Evolutionary conservation across 177 flowering plant genomes (phyloP).

Genomic region (Vitis hybrid): DNA sequence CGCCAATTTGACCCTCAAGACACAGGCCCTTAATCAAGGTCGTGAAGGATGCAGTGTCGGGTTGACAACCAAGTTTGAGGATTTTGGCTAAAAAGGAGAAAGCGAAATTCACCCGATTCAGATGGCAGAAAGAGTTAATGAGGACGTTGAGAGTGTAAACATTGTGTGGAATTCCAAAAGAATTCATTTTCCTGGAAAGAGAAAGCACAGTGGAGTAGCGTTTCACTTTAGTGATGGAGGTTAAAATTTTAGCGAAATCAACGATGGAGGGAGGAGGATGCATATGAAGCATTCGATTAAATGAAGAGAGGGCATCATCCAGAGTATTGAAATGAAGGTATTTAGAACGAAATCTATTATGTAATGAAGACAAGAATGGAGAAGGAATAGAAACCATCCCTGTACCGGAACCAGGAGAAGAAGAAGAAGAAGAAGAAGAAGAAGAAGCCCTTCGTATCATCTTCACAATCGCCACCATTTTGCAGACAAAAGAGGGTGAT

Average conservation of each 20-base stretch:
- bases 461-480: no score
- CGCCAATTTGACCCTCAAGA: background rate
- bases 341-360: background rate
- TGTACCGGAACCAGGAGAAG: no score
- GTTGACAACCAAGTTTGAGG: constrained; percentile 5
- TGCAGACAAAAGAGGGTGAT: no score
- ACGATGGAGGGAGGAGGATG: background rate
- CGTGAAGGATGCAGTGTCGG: background rate
- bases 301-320: constrained; percentile 2
- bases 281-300: background rate
- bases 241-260: background rate
- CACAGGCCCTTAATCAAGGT: constrained; percentile 2
- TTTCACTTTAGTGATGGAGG: constrained; percentile 1
- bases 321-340: background rate
- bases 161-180: background rate
- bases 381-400: no score
- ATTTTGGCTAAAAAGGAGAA: constrained; percentile 8
- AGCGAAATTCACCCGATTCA: constrained; percentile 2
- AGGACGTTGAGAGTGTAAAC: background rate
- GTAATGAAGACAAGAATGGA: no score
- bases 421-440: no score
- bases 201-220: background rate
- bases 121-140: background rate
- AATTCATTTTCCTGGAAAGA: background rate
- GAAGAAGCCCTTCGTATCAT: no score